These are phyloP conservation scores for Neocallimastix lanati DNA, from an alignment of 192 early-diverging fungal genomes.

Conservation along the genomic window DNA sequence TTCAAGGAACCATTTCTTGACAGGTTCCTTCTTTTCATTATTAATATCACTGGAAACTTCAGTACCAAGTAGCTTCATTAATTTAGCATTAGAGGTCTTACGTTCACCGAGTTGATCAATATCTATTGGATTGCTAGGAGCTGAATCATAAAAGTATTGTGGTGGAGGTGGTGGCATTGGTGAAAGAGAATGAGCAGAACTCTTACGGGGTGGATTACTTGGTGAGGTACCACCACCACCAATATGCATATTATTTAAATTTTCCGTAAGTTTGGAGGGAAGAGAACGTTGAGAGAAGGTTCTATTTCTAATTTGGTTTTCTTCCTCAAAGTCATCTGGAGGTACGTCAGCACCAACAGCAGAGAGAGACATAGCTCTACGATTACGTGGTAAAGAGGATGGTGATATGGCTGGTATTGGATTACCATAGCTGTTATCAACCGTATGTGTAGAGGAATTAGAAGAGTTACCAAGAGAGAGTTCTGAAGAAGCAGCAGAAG, in stretches of 20 bases:
- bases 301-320: neutral
- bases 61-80: neutral
- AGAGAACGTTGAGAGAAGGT: neutral
- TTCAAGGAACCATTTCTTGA: slow-evolving; percentile 24
- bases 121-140: neutral
- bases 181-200: neutral
- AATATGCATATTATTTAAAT: neutral
- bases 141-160: neutral
- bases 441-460: neutral
- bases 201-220: neutral
- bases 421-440: neutral
- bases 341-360: no score
- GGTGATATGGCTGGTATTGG: neutral
- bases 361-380: no score
- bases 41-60: neutral
- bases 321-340: neutral
- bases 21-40: neutral
- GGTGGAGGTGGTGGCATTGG: neutral
- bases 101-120: neutral
- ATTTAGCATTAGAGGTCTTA: neutral
- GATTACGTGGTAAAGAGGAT: no score
- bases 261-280: neutral
- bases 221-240: no score
- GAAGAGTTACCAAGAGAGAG: neutral
- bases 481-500: neutral